These are phyloP conservation scores for Venturia carpophila DNA, from an alignment of 2,329 filamentous ascomycete genomes.

Conservation along the genomic window DNA sequence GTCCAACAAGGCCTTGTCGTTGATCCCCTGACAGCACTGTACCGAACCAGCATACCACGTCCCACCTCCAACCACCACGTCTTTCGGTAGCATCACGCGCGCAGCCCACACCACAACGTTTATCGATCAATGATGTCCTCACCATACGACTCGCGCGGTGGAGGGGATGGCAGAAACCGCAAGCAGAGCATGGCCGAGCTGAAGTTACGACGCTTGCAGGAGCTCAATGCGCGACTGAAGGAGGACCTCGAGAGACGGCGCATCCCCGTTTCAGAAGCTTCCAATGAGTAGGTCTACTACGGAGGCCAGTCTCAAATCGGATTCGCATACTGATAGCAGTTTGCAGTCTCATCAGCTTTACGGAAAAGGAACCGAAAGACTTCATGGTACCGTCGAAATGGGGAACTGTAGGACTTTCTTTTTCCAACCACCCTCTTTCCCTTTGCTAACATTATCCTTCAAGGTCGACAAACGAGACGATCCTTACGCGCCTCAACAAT, in stretches of 20 bases:
- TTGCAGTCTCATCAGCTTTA: constrained; percentile 88
- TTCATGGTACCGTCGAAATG: constrained; percentile 98
- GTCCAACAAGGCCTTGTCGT: neutral
- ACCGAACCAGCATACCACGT: neutral
- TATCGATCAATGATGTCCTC: constrained; percentile 44
- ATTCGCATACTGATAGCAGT: neutral
- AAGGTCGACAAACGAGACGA: constrained; percentile 89
- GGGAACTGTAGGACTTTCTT: constrained; percentile 56
- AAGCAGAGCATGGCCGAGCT: constrained; percentile 99
- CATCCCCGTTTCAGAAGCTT: constrained; percentile 90
- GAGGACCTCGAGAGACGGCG: constrained; percentile 93
- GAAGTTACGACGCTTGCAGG: constrained; percentile 90
- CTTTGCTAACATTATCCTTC: neutral
- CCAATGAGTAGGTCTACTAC: constrained; percentile 43
- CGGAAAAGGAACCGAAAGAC: constrained; percentile 86
- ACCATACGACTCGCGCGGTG: constrained; percentile 58
- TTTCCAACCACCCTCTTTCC: constrained; percentile 10
- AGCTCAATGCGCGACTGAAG: constrained; percentile 90
- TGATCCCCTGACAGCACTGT: neutral
- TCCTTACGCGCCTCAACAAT: constrained; percentile 95
- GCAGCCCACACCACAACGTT: constrained; percentile 2
- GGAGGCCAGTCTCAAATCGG: neutral
- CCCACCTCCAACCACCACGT: constrained; percentile 2
- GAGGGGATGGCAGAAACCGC: constrained; percentile 70
- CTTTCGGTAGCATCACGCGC: neutral